Base-by-base conservation (phyloP, 768 basidiomycete genomes). In the Mycena capillaripes region DNA sequence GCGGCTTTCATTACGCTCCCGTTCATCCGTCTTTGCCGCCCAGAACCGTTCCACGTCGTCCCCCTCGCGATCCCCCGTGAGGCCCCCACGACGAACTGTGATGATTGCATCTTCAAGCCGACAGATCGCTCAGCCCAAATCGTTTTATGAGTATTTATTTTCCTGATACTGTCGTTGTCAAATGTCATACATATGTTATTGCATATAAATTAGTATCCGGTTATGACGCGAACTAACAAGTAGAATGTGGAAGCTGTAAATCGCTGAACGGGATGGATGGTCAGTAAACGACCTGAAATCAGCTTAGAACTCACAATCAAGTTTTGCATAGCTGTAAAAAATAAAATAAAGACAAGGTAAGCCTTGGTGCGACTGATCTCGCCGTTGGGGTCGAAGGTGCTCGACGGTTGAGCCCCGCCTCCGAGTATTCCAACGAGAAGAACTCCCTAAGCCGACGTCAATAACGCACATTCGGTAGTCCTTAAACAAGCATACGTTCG, bases 241-340 rank as follows among this genome's bases (percentile, higher is more conserved):
- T 72, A 75, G 30, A 32, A 69, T 21, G 70, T 72, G 19, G 74
- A 75, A 3, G 61, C 70, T 21, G 63, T 53, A 58, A 75, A 75
- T 40, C 74, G 62, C 74, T 75, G 57, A n/a, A n/a, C n/a, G n/a
- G 25, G 56, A 17, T 69, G 42, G 21, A 17, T 60, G 16, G 23
- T 70, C 56, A 48, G 32, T 66, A 8, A 16, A 53, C 74, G 8
- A 59, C 36, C 50, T 34, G 5, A 30, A 46, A 29, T 42, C 16
- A 16, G 21, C 21, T 17, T 3, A 48, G 23, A 34, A 61, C 86
- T 59, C 77, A 87, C 84, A 79, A 93, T 90, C 53, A 86, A 80
- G 77, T 93, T 95, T 19, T 92, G 92, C 70, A 96, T 87, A 7
- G 94, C 93, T 38, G 95, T 94, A 76, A 96, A 95, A 16, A 88